phyloP scores from a whole-genome alignment of 768 basidiomycete genomes.

The Rhodotorula taiwanensis region DNA sequence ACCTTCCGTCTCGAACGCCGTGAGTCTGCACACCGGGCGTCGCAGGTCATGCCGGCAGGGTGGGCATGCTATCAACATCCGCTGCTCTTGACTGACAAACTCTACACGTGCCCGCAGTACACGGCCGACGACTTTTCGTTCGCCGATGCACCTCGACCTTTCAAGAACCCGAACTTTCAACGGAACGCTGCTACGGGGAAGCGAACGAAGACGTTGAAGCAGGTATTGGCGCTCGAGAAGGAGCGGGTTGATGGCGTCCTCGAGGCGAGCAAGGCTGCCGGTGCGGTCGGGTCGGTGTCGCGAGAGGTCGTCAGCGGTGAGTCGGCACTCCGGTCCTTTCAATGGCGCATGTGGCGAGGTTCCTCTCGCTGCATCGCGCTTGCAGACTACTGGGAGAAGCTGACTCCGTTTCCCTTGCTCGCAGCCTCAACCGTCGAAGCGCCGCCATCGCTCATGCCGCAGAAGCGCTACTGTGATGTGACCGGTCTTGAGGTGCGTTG shows the following conservation, averaged over 20 bases:
- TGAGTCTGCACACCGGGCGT: no score
- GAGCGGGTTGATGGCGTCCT: constrained; percentile 26
- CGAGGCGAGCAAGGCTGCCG: constrained; percentile 5
- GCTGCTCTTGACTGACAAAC: no score
- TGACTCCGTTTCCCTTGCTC: background rate
- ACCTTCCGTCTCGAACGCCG: no score
- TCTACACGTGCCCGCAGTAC: constrained; percentile 10
- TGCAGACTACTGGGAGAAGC: background rate
- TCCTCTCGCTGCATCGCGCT: background rate
- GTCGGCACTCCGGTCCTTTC: background rate
- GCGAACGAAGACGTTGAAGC: constrained; percentile 36
- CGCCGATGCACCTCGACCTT: constrained; percentile 30
- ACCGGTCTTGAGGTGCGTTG: constrained; percentile 46
- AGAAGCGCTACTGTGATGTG: constrained; percentile 35
- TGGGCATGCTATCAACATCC: no score
- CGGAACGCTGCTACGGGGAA: constrained; percentile 8
- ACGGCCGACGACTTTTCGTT: constrained; percentile 29
- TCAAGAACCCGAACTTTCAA: constrained; percentile 31
- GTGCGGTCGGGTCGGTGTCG: background rate
- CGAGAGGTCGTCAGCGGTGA: constrained; percentile 11
- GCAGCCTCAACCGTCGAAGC: constrained; percentile 36
- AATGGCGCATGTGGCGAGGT: no score
- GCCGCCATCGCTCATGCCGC: constrained; percentile 45
- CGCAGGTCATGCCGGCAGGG: no score
- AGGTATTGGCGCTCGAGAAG: constrained; percentile 33